These are phyloP conservation scores for Fusarium tupiense DNA, from an alignment of 2,329 filamentous ascomycete species.

Conservation along the genomic window DNA sequence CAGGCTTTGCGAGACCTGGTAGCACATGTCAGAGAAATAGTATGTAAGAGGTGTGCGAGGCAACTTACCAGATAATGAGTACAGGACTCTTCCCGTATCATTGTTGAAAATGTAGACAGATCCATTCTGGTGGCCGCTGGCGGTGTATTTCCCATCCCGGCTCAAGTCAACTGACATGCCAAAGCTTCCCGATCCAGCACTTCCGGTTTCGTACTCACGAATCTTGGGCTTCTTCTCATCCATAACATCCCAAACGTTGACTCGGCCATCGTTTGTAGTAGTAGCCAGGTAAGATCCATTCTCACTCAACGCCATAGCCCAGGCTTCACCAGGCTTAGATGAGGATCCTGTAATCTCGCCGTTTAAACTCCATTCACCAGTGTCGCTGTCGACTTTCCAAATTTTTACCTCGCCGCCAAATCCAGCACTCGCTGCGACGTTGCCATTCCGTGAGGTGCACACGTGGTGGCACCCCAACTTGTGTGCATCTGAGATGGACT, in stretches of 20 bases:
- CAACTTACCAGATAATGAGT: constrained; percentile 80
- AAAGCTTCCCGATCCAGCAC: constrained; percentile 81
- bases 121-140: constrained; percentile 92
- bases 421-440: constrained; percentile 81
- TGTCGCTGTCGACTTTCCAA: constrained; percentile 72
- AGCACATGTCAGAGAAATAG: constrained; percentile 9
- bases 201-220: constrained; percentile 82
- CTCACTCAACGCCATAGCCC: constrained; percentile 87
- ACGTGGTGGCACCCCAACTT: constrained; percentile 93
- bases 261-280: constrained; percentile 85
- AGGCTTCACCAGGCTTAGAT: constrained; percentile 76
- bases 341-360: constrained; percentile 54
- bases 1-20: constrained; percentile 82
- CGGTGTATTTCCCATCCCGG: constrained; percentile 83
- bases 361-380: constrained; percentile 60
- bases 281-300: constrained; percentile 87
- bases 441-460: constrained; percentile 74
- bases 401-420: constrained; percentile 90
- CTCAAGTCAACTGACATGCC: constrained; percentile 87
- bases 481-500: constrained; percentile 84
- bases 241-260: constrained; percentile 86
- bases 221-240: constrained; percentile 70
- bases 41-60: background rate
- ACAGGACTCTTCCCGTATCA: constrained; percentile 82
- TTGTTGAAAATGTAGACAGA: constrained; percentile 96